phyloP scores from a whole-genome alignment of 164 flowering plant genomes.

The Tetracentron sinense region DNA sequence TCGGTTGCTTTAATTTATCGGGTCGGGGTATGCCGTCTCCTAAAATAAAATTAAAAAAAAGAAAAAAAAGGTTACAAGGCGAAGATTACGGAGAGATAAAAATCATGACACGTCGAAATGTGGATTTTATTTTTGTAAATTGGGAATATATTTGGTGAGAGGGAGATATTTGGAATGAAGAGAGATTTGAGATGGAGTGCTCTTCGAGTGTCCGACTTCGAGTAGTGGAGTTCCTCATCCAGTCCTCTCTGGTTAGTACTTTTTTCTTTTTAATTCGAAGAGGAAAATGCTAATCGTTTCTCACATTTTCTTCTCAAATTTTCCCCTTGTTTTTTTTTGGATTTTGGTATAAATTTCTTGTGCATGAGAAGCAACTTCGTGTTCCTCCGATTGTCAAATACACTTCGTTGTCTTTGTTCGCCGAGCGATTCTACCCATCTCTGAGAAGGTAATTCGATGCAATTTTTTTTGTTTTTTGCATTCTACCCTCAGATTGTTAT shows the following conservation, averaged over 20 bases:
- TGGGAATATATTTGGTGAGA: no score
- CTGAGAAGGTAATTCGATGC: conserved; percentile 25
- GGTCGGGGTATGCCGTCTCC: no score
- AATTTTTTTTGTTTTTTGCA: neutral
- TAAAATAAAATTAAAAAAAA: no score
- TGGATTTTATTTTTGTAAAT: no score
- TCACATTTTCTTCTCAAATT: neutral
- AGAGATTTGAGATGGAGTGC: conserved; percentile 4
- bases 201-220: conserved; percentile 23
- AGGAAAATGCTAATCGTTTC: neutral
- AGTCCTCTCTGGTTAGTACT: conserved; percentile 33
- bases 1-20: no score
- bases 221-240: conserved; percentile 44
- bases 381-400: conserved; percentile 66
- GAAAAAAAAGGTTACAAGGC: no score
- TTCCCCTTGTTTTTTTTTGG: neutral
- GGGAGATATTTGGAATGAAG: no score
- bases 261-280: neutral
- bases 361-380: conserved; percentile 30
- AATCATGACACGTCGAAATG: no score
- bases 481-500: neutral
- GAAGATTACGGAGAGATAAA: no score
- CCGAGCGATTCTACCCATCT: conserved; percentile 55
- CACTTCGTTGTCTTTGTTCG: conserved; percentile 62
- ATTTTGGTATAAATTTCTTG: neutral